Base-by-base conservation (phyloP, 208 protist genomes). In the Porcisia deanei region DNA sequence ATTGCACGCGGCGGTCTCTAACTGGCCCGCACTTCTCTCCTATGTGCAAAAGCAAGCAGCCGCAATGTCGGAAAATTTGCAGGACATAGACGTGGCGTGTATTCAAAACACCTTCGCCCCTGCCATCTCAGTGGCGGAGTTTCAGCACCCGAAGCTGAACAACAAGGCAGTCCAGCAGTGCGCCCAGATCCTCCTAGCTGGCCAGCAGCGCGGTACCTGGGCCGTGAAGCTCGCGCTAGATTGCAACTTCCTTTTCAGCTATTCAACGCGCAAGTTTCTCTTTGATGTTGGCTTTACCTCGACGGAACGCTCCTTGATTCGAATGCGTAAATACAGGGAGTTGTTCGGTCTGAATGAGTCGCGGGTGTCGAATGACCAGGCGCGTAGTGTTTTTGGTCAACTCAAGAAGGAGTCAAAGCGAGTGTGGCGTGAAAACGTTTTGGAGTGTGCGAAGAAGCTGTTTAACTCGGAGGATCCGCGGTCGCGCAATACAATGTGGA, bases 91-190 rank as follows among this genome's bases (percentile, higher is more conserved):
- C 22, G 54, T 53, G 25, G 55, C 59, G 1, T 12, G 61, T 9
- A 74, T 72, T 39, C 37, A 74, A 41, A 70, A 60, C 41, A 41
- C 81, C 41, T 83, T 81, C 45, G 78, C 85, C 0, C 86, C 89
- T 10, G 74, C 82, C n/a, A 75, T 90, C 52, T 76, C 77, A 3
- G 64, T 80, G n/a, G 57, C 65, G 25, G 87, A 90, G 34, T 97
- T 97, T 84, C 83, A 87, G 74, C 81, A 94, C 60, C 57, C 73
- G 14, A 91, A 92, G 76, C 83, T 95, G n/a, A 92, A 95, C 80
- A 88, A 86, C 74, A 97, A 97, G 75, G 91, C 90, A 39, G 79
- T 93, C 66, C 86, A 89, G 55, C 89, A 94, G n/a, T 90, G 85
- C 83, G 92, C 88, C 6, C 87, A 94, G 52, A 79, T 90, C 14